These are phyloP conservation scores for Arabidopsis hybrid DNA, from an alignment of 441 rosid species.

Conservation along the genomic window DNA sequence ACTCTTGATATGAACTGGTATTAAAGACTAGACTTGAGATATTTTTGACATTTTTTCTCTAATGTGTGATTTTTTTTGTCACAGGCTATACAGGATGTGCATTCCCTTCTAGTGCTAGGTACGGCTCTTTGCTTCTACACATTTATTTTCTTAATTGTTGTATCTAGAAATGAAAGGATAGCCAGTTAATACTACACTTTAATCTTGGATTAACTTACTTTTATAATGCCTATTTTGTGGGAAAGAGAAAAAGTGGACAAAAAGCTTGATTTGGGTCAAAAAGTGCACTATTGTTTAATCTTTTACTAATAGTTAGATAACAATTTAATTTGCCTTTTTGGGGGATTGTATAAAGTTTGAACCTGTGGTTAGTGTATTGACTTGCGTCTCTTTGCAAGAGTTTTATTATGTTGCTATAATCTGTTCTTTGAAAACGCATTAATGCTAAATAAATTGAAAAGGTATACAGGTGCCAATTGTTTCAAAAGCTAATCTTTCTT, in stretches of 20 bases:
- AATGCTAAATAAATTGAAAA: background rate
- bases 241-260: constrained; percentile 28
- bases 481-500: background rate
- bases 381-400: constrained; percentile 1
- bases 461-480: background rate
- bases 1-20: background rate
- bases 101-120: constrained; percentile 59
- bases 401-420: constrained; percentile 19
- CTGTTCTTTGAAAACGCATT: constrained; percentile 24
- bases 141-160: constrained; percentile 15
- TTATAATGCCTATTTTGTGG: constrained; percentile 26
- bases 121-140: constrained; percentile 23
- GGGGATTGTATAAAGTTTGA: constrained; percentile 28
- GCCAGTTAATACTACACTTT: background rate
- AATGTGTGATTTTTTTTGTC: constrained; percentile 16
- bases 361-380: constrained; percentile 25
- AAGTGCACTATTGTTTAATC: constrained; percentile 7
- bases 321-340: constrained; percentile 29
- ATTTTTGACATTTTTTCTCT: constrained; percentile 1
- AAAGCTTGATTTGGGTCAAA: constrained; percentile 44
- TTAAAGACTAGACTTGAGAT: background rate
- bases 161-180: constrained; percentile 21
- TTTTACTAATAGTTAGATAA: constrained; percentile 2
- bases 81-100: constrained; percentile 56
- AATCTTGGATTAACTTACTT: constrained; percentile 4